Base-by-base conservation (phyloP, 1,139 yeast genomes). In the Nakaseomyces delphensis region DNA sequence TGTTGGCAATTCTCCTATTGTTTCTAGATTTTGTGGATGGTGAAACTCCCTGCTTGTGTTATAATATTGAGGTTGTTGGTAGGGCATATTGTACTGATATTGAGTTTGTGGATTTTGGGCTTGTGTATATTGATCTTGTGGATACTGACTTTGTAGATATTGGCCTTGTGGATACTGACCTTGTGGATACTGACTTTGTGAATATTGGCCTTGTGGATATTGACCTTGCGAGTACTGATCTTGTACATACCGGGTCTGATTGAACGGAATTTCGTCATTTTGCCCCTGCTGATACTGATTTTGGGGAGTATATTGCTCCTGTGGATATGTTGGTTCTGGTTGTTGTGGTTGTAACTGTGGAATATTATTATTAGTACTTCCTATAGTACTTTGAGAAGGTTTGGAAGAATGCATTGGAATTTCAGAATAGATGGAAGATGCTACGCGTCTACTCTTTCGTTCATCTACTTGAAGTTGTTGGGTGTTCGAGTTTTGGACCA, bases 341-440 rank as follows among this genome's bases (percentile, higher is more conserved):
- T 29, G 6, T 29, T 29, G 33, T 29, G 6, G 19, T 6, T 29
- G 15, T 29, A n/a, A 6, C 18, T 29, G 33, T 9, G 33, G 33
- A 29, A 29, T 29, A 29, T 29, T 29, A 29, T 29, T 29, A 29
- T 29, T 13, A 7, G 11, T n/a, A 7, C 13, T 29, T 6, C 13
- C 11, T 8, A 19, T 4, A 29, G 13, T 29, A 16, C 8, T n/a
- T 29, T 29, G 33, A 49, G 33, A 29, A 5, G 16, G 33, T 13
- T 15, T 29, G 1, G 33, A 29, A 15, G 33, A 29, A 29, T 29
- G 33, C 20, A 39, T 28, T 5, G 60, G 58, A 13, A 54, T 41
- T 1, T 56, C 51, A 3, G 64, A 59, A 48, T 61, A 62, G 4
- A 61, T 52, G 0, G 66, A 62, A 2, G 65, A 61, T 4, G 57